Base-by-base conservation (phyloP, 108 stramenopile species). In the Pseudonitzschia multiseries region DNA sequence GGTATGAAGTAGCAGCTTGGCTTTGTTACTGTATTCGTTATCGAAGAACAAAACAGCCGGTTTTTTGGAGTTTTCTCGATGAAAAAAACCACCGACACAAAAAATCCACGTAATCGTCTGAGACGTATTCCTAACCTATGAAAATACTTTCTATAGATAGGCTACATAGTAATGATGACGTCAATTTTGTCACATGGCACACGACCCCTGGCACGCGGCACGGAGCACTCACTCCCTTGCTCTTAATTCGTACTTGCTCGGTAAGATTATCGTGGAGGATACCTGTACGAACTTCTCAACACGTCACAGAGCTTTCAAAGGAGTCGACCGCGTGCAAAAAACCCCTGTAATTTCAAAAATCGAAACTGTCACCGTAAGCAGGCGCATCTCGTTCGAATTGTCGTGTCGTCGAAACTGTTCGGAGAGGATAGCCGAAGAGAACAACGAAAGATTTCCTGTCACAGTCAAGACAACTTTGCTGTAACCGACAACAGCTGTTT, bases 261-360 rank as follows among this genome's bases (percentile, higher is more conserved):
- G n/a, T n/a, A n/a, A n/a, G n/a, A n/a, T n/a, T 22, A 22, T 22
- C 22, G 54, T 12, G 20, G 22, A 9, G 26, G 36, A 36, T 36
- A 36, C 46, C 13, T n/a, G n/a, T n/a, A n/a, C n/a, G n/a, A 56
- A 56, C 54, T 56, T 56, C 54, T 22, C 24, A 56, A 56, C 54
- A 56, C 54, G 54, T 56, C 54, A 56, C 54, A 56, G 54, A 56
- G 24, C 54, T 56, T 56, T 56, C 14, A 13, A 41, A 62, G 20
- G 17, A 62, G 61, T 62, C 32, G 61, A 62, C 17, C n/a, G 20
- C n/a, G 61, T 62, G 36, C 32, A 31, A 33, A 62, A n/a, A 62
- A n/a, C 0, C 8, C 33, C 5, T 62, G 61, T 31, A 62, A 62
- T 21, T 62, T 62, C 36, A 62, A 62, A 62, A 33, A 41, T 15